Evolutionary conservation across 2,329 filamentous ascomycete species (phyloP), one percentile per base, ranked within the genome.

Genomic region (Calonectria ilicicola): DNA sequence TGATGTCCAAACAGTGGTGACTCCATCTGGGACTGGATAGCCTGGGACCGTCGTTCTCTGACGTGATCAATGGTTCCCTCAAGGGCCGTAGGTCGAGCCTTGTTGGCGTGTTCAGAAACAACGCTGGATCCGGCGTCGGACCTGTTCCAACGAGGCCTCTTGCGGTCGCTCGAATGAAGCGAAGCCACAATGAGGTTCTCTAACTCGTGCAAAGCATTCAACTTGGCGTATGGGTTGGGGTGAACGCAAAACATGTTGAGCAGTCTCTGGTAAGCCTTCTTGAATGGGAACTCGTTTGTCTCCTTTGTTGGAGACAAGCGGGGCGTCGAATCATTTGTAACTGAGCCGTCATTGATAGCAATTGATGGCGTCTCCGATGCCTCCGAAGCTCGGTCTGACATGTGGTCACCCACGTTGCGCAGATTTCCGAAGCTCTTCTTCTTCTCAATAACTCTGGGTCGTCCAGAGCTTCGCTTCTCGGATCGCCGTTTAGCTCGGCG

Each of bases 231-330:
- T 0, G 97, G 97, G 80, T 97, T 98, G 0, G 95, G 94, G 76
- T 97, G 94, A 5, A 96, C 94, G 49, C 94, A 95, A 77, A 99
- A 98, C 85, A 95, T 95, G 75, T 91, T 92, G 38, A 98, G 87
- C 1, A 98, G 87, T 15, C 93, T 92, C 76, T 92, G 89, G 80
- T 98, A 98, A 0, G 95, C 94, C 76, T 92, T 91, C 65, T 91
- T 91, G 81, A 96, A 98, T 0, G 94, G 94, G 78, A 98, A 98
- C 46, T 94, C 91, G 2, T 76, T 79, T 6, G 72, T 74, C 5
- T 83, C 82, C 38, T 80, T 81, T 5, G 74, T 53, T 0, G 63
- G 66, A 8, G 80, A 76, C 6, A 72, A 58, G 12, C 79, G 78
- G 12, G 77, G 77, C 3, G 73, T 78, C 5, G 78, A 76, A 80